phyloP scores from a whole-genome alignment of 148 eudicot genomes.

The Cornus suecica region DNA sequence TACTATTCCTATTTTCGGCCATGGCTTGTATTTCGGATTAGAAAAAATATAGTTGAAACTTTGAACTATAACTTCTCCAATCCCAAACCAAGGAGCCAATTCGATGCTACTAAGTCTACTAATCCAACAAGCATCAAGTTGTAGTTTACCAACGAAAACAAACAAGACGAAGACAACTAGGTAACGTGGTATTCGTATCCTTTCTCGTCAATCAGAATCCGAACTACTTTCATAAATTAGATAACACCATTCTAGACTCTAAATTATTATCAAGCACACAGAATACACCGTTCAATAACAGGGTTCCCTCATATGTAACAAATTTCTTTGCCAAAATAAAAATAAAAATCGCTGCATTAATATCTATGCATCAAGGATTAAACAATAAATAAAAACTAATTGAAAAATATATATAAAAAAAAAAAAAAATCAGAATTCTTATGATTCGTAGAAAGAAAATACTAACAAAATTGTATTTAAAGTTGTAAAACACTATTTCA shows the following conservation, averaged over 20 bases:
- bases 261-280: not conserved
- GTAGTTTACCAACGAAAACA: not conserved
- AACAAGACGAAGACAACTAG: not conserved
- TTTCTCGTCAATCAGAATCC: not conserved
- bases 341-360: no score
- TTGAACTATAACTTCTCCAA: no score
- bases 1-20: no score
- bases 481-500: conserved; percentile 13
- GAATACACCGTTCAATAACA: not conserved
- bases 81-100: no score
- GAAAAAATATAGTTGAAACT: no score
- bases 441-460: not conserved
- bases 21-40: no score
- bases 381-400: no score
- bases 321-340: no score
- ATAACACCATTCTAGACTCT: not conserved
- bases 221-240: not conserved
- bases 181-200: not conserved
- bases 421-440: not conserved
- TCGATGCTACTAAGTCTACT: no score
- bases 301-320: not conserved
- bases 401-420: no score
- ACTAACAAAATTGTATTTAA: not conserved
- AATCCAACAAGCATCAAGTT: not conserved
- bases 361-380: not conserved